Percentiles rank a stretch among this genome's conserved stretches.
phyloP scores from a whole-genome alignment of 495 filamentous ascomycete genomes.

The Viridothelium virens region DNA sequence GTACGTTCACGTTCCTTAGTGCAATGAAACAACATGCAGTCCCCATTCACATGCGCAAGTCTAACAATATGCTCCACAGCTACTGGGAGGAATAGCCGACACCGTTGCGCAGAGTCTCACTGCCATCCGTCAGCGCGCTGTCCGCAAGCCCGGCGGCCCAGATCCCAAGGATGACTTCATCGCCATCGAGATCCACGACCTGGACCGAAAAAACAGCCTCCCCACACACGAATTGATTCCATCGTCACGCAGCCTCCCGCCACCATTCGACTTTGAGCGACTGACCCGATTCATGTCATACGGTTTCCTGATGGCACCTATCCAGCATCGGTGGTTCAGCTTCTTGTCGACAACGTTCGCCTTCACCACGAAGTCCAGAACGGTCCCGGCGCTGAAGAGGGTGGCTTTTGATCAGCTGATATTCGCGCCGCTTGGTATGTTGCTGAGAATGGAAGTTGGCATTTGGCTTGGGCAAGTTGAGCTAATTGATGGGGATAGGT shows the following conservation, averaged over 20 bases:
- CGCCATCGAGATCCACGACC: constrained; percentile 81
- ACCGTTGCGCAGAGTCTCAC: constrained; percentile 93
- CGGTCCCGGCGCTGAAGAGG: constrained; percentile 73
- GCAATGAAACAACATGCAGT: constrained; percentile 3
- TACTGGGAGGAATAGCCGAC: constrained; percentile 86
- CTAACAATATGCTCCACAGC: constrained; percentile 38
- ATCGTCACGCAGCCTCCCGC: constrained; percentile 52
- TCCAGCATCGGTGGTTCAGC: constrained; percentile 96
- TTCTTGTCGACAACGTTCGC: constrained; percentile 81
- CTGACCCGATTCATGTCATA: constrained; percentile 92
- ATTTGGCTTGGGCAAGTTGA: not conserved
- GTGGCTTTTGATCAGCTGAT: constrained; percentile 92
- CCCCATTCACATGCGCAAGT: not conserved
- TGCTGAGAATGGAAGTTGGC: not conserved
- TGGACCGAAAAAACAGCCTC: constrained; percentile 75
- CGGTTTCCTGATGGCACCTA: constrained; percentile 87
- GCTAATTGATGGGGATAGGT: constrained; percentile 40
- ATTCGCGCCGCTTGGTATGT: constrained; percentile 80
- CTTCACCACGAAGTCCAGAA: constrained; percentile 44
- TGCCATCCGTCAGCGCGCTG: constrained; percentile 59
- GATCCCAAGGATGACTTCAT: constrained; percentile 55
- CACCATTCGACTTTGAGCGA: constrained; percentile 92
- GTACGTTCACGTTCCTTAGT: constrained; percentile 43
- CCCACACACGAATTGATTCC: constrained; percentile 60
- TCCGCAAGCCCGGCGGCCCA: constrained; percentile 49